A percentile compares a stretch with the other conserved stretches of the same genome.
phyloP scores from a whole-genome alignment of 106 monocot genomes.

The Ottelia alismoides region DNA sequence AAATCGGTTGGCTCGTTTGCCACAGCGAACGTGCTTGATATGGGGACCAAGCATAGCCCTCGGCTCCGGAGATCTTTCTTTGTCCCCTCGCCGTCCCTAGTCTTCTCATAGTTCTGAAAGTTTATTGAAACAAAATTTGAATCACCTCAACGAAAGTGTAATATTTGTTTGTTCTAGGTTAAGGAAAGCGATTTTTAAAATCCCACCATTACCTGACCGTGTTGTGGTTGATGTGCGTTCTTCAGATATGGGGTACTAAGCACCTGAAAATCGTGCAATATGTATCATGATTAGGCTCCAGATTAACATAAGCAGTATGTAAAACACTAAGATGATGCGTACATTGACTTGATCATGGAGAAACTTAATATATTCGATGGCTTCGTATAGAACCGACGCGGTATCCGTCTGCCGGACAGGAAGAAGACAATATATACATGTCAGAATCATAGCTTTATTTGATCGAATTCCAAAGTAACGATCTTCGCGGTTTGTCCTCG shows the following conservation, averaged over 20 bases:
- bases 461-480: conserved; percentile 4
- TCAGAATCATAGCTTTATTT: conserved; percentile 4
- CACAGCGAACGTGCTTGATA: conserved; percentile 43
- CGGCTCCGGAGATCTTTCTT: conserved; percentile 41
- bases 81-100: conserved; percentile 16
- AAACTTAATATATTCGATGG: conserved; percentile 83
- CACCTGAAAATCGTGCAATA: conserved; percentile 28
- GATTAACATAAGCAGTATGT: too few relatives aligned
- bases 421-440: too few relatives aligned
- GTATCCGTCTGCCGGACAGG: conserved; percentile 61
- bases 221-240: conserved; percentile 42
- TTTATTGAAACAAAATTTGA: background rate
- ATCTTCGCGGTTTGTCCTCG: conserved; percentile 1
- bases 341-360: conserved; percentile 86
- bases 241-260: conserved; percentile 62
- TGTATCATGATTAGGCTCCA: too few relatives aligned
- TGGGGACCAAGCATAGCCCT: conserved; percentile 57
- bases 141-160: background rate
- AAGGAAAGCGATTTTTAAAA: background rate
- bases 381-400: conserved; percentile 75
- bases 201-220: conserved; percentile 22
- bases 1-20: conserved; percentile 42
- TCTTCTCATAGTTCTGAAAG: conserved; percentile 15
- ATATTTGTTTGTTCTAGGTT: background rate
- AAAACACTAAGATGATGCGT: too few relatives aligned